phyloP scores from a whole-genome alignment of 1,284 basidiomycete genomes.

The Puccinia coronata region DNA sequence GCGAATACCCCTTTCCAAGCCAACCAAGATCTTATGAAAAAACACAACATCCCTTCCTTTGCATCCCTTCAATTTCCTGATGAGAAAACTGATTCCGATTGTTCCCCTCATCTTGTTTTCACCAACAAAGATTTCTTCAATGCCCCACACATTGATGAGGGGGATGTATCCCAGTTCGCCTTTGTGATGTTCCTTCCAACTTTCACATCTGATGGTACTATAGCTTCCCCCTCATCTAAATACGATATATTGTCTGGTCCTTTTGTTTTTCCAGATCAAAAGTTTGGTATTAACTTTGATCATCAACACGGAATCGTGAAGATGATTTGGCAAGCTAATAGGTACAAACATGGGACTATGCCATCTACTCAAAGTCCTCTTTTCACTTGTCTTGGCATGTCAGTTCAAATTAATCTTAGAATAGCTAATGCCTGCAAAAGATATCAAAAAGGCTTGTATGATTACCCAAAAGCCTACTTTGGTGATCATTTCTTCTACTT shows the following conservation, averaged over 20 bases:
- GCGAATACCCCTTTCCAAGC: not conserved
- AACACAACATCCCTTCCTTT: conserved; percentile 1
- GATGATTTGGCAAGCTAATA: conserved; percentile 10
- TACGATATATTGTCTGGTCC: not conserved
- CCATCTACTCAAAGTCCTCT: not conserved
- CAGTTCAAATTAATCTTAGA: not conserved
- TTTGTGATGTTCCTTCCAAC: conserved; percentile 10
- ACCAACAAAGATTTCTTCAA: not conserved
- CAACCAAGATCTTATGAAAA: not conserved
- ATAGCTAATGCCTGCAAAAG: not conserved
- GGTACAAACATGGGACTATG: conserved; percentile 15
- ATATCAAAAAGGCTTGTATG: not conserved
- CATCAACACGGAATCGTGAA: conserved; percentile 9
- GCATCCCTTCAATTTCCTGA: not conserved
- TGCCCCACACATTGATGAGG: not conserved
- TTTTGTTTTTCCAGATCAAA: not conserved
- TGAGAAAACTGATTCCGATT: not conserved
- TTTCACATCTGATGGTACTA: not conserved
- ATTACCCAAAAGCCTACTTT: not conserved
- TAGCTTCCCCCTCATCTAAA: not conserved
- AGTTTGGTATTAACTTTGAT: conserved; percentile 8
- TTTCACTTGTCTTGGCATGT: conserved; percentile 1
- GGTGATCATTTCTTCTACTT: conserved; percentile 13
- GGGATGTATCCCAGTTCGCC: not conserved
- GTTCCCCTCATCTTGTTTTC: not conserved